Conservation (phyloP, 805 yeast species). For the Isabelozyma pseudorhagii region DNA sequence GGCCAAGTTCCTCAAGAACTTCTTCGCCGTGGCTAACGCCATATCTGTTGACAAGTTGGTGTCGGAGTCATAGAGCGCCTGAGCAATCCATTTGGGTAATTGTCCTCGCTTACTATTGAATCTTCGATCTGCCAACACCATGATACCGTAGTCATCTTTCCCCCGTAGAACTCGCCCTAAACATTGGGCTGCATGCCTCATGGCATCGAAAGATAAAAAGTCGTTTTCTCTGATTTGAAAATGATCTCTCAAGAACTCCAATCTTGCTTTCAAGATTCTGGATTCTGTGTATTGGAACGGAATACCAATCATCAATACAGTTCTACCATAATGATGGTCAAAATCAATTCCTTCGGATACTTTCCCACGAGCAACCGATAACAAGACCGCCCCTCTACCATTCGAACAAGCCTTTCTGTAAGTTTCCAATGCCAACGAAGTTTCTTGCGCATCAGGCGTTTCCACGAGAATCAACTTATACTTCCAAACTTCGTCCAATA, state of each 20-base stretch:
- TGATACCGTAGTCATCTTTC: slow-evolving; percentile 96
- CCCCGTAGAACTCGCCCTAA: slow-evolving; percentile 96
- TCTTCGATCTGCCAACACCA: slow-evolving; percentile 95
- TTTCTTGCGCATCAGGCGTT: slow-evolving; percentile 99
- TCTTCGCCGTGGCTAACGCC: slow-evolving; percentile 94
- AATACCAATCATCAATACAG: slow-evolving; percentile 97
- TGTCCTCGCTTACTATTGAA: slow-evolving; percentile 83
- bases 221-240: slow-evolving; percentile 92
- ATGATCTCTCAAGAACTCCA: slow-evolving; percentile 90
- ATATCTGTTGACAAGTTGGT: slow-evolving; percentile 91
- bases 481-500: slow-evolving; percentile 97
- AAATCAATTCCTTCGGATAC: slow-evolving; percentile 99
- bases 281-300: slow-evolving; percentile 99
- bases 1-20: slow-evolving; percentile 87
- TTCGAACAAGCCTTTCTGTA: slow-evolving; percentile 95
- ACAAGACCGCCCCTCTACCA: slow-evolving; percentile 94
- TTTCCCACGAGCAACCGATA: slow-evolving; percentile 98
- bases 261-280: slow-evolving; percentile 88
- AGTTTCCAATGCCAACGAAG: slow-evolving; percentile 91
- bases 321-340: slow-evolving; percentile 96
- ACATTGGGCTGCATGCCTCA: slow-evolving; percentile 99
- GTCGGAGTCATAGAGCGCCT: slow-evolving; percentile 88
- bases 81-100: slow-evolving; percentile 96
- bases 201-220: slow-evolving; percentile 95
- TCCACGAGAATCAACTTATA: slow-evolving; percentile 92